These are phyloP conservation scores for Nepenthes alata DNA, from an alignment of 179 eudicot species.

Conservation along the genomic window DNA sequence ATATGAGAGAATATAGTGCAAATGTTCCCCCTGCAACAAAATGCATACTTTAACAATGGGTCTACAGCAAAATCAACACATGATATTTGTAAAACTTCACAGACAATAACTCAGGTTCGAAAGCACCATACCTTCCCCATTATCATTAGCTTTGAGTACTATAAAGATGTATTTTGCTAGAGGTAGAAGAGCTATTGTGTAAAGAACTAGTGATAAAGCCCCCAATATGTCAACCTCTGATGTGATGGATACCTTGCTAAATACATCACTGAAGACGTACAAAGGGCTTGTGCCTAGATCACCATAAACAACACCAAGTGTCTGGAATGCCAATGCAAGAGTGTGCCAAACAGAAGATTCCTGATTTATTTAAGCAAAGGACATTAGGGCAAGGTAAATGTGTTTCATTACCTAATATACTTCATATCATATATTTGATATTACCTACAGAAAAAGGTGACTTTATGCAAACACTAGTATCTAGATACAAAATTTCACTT, in stretches of 20 bases:
- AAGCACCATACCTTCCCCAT: slow-evolving; percentile 69
- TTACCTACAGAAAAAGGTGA: no score
- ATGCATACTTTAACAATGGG: slow-evolving; percentile 1
- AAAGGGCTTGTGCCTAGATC: slow-evolving; percentile 97
- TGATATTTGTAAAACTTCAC: not conserved
- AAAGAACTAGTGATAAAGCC: slow-evolving; percentile 73
- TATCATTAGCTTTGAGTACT: slow-evolving; percentile 93
- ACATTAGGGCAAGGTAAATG: not conserved
- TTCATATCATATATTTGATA: no score
- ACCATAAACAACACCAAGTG: slow-evolving; percentile 96
- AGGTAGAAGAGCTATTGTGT: slow-evolving; percentile 87
- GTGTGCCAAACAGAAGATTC: slow-evolving; percentile 55
- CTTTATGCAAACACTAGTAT: no score
- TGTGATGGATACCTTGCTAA: slow-evolving; percentile 75
- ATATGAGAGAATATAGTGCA: slow-evolving; percentile 75
- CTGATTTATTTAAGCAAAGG: slow-evolving; percentile 22
- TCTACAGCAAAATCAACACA: not conserved
- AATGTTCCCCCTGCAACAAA: slow-evolving; percentile 78
- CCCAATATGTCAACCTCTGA: slow-evolving; percentile 80
- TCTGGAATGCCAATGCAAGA: slow-evolving; percentile 81
- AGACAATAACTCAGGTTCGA: not conserved
- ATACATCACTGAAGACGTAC: slow-evolving; percentile 80
- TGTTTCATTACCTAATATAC: not conserved
- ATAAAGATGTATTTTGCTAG: slow-evolving; percentile 74
- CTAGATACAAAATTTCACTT: no score